phyloP scores from a whole-genome alignment of 805 yeast genomes.

The Lipomyces yamadae region DNA sequence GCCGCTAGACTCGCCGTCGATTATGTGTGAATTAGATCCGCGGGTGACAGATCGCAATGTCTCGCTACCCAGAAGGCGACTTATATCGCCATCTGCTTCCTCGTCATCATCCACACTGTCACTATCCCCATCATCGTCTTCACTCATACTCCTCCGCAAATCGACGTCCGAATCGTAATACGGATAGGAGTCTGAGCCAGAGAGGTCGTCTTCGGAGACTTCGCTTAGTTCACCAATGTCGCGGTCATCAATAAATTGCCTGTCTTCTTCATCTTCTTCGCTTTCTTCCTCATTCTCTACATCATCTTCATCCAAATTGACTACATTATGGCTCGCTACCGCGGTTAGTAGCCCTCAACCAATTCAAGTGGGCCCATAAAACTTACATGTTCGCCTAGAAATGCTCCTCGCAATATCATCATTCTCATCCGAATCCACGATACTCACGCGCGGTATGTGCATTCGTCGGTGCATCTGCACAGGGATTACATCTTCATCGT shows the following conservation, averaged over 20 bases:
- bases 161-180: slow-evolving; percentile 10
- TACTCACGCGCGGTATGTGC: slow-evolving; percentile 4
- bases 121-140: slow-evolving; percentile 8
- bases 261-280: slow-evolving; percentile 17
- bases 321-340: neutral
- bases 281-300: neutral
- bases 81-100: neutral
- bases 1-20: neutral
- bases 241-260: slow-evolving; percentile 18
- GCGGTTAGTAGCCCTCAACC: neutral
- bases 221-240: slow-evolving; percentile 6
- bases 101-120: slow-evolving; percentile 13
- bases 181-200: neutral
- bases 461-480: neutral
- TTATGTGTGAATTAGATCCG: neutral
- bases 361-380: neutral
- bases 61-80: neutral
- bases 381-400: neutral
- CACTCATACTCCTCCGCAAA: slow-evolving; percentile 2
- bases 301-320: slow-evolving; percentile 10
- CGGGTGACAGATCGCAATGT: neutral
- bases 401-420: neutral
- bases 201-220: neutral
- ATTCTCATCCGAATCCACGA: neutral
- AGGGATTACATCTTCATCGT: slow-evolving; percentile 11